Evolutionary conservation across 108 stramenopile species (phyloP).

Genomic region (Skeletonema costatum): DNA sequence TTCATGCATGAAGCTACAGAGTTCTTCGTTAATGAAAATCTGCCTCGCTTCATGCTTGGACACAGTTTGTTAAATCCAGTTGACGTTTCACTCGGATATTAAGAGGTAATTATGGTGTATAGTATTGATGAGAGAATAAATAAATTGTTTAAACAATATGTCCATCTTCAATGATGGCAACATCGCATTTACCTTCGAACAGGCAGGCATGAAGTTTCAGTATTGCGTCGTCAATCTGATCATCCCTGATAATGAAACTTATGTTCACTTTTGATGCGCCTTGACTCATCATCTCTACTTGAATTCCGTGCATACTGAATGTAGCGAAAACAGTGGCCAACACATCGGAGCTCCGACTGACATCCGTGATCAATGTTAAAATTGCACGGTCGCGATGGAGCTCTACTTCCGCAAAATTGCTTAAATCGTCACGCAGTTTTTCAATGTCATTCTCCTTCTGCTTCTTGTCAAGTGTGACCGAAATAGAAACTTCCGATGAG

Average conservation of each 20-base stretch:
- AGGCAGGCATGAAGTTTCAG: constrained; percentile 81
- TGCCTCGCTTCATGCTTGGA: constrained; percentile 69
- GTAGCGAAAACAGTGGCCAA: constrained; percentile 93
- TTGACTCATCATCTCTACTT: constrained; percentile 93
- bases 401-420: constrained; percentile 66
- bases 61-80: constrained; percentile 74
- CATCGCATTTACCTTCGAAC: constrained; percentile 81
- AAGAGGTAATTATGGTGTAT: constrained; percentile 10
- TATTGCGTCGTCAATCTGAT: constrained; percentile 80
- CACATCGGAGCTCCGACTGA: constrained; percentile 84
- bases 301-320: constrained; percentile 70
- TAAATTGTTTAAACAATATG: not conserved
- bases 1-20: constrained; percentile 83
- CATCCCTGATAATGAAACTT: constrained; percentile 78
- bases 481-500: constrained; percentile 96
- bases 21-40: constrained; percentile 75
- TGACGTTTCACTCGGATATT: constrained; percentile 69
- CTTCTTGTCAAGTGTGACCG: constrained; percentile 96
- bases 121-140: not conserved
- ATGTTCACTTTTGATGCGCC: constrained; percentile 98
- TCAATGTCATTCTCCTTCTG: constrained; percentile 58
- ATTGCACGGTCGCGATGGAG: constrained; percentile 76
- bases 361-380: constrained; percentile 93
- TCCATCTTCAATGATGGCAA: constrained; percentile 42
- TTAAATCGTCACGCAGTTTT: constrained; percentile 57